Evolutionary conservation across 768 basidiomycete species (phyloP), one percentile per base, ranked within the genome.

Genomic region (Russula sp.): DNA sequence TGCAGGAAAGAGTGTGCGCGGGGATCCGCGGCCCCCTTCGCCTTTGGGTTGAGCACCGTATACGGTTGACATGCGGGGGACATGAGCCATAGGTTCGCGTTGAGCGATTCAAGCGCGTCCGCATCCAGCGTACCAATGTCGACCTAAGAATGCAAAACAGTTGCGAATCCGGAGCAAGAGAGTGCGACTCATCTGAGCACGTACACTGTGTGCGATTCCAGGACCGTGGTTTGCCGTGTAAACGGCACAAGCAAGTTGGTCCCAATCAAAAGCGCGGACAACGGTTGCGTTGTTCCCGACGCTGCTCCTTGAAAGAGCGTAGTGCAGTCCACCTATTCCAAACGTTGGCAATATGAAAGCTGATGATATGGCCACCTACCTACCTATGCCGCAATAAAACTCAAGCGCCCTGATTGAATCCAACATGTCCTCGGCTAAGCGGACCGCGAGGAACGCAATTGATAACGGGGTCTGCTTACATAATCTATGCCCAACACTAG

Each of bases 21-120:
- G 13, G 90, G 87, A 75, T 93, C 91, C 13, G 75, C 75, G 9
- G 81, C 82, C 11, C 88, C 89, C 76, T 86, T 86, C 10, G 88
- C 87, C 16, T 80, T 77, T 4, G 88, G 85, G 70, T 90, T 91
- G 57, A 93, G 76, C 2, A 90, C 82, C 0, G 91, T 92, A 70
- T 92, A 92, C 0, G 91, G 91, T 70, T 92, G 90, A 72, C 90
- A 93, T 8, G 90, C 84, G 6, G 90, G 91, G 0, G 90, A 92
- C 51, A 91, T 73, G 20, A 92, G 80, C 90, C 91, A 92, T 5
- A 90, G 72, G 65, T 85, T 74, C 20, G 88, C 86, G 58, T 81
- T 64, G 28, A 82, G 75, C 22, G 69, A 61, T 14, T 79, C 76
- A 7, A 92, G 74, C 18, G 77, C 73, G 2, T 74, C 52, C 1